phyloP scores from a whole-genome alignment of 73 alveolate species.

The Tetrahymena malaccensis region DNA sequence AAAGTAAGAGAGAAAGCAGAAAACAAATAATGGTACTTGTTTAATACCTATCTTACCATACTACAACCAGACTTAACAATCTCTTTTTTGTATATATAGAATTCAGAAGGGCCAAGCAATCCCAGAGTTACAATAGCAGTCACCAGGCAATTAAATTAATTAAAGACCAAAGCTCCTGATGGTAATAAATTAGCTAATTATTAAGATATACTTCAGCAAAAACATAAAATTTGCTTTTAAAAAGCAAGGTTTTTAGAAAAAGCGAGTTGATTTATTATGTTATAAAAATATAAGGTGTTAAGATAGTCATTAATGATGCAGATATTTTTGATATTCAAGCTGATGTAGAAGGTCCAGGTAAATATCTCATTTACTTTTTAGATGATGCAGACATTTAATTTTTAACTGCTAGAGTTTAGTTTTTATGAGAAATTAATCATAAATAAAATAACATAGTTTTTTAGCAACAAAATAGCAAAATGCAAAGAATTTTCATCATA shows the following conservation, averaged over 20 bases:
- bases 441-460: neutral
- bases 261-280: neutral
- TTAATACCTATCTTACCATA: neutral
- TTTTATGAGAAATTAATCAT: neutral
- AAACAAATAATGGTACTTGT: neutral
- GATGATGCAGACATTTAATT: neutral
- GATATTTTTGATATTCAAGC: slow-evolving; percentile 94
- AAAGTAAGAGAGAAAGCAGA: neutral
- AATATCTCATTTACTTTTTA: neutral
- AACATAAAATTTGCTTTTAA: neutral
- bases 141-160: neutral
- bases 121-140: neutral
- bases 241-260: neutral
- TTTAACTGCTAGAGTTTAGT: neutral
- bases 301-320: slow-evolving; percentile 65
- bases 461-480: neutral
- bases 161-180: neutral
- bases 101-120: neutral
- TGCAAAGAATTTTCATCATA: neutral
- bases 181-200: neutral
- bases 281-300: slow-evolving; percentile 52
- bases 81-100: neutral
- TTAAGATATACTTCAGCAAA: neutral
- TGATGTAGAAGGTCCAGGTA: slow-evolving; percentile 88
- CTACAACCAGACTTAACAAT: neutral